Evolutionary conservation across 108 stramenopile species (phyloP).

Genomic region (Nitzschia palea): DNA sequence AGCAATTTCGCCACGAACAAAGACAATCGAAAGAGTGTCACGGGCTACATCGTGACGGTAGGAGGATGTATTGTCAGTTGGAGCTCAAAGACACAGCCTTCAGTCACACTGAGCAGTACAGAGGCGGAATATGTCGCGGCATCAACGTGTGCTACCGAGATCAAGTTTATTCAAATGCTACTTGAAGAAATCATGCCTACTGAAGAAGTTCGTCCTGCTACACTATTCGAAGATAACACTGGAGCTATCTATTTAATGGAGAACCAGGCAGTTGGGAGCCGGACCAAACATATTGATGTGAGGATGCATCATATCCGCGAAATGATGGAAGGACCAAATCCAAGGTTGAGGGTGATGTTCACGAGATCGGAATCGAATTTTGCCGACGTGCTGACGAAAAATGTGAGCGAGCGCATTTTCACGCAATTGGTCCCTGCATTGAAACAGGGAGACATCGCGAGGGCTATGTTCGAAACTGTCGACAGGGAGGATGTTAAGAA

Average conservation of each 20-base stretch:
- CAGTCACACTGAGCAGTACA: slow-evolving; percentile 1
- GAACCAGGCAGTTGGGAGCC: slow-evolving; percentile 22
- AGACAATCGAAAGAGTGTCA: slow-evolving; percentile 14
- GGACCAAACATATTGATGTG: slow-evolving; percentile 23
- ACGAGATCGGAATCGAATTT: neutral
- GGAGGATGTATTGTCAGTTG: slow-evolving; percentile 6
- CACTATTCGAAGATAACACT: slow-evolving; percentile 24
- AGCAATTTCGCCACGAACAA: slow-evolving; percentile 19
- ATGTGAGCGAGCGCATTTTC: neutral
- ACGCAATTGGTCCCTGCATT: too few species aligned
- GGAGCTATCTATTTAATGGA: slow-evolving; percentile 26
- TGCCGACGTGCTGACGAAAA: neutral
- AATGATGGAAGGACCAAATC: neutral
- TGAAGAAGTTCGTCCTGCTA: neutral
- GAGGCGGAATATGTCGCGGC: slow-evolving; percentile 26
- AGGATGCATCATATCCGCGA: neutral
- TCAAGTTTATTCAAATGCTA: slow-evolving; percentile 25
- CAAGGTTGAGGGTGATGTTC: neutral
- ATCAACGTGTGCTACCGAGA: slow-evolving; percentile 7
- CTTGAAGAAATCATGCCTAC: slow-evolving; percentile 8
- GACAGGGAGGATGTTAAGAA: neutral
- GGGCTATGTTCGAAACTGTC: too few species aligned
- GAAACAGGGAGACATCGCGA: too few species aligned
- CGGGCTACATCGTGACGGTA: slow-evolving; percentile 21
- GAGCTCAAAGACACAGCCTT: slow-evolving; percentile 8